phyloP scores from a whole-genome alignment of 148 eudicot genomes.

The Beta vulgaris region DNA sequence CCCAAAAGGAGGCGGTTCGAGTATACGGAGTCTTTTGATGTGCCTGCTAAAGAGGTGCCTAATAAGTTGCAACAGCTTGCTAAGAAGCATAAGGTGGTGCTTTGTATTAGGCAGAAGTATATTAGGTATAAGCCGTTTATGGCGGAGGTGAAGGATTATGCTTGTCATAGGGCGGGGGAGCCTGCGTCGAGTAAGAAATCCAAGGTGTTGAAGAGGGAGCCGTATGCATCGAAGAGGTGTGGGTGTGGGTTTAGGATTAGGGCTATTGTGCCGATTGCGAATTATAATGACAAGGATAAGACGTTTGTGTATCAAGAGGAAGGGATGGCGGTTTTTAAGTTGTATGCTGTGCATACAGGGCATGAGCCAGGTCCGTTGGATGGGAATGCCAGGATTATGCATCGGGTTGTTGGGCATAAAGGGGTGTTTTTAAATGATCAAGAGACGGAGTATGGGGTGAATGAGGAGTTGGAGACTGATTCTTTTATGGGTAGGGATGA shows the following conservation, averaged over 20 bases:
- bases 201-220: constrained; percentile 76
- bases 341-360: constrained; percentile 94
- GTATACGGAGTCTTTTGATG: constrained; percentile 85
- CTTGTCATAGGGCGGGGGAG: constrained; percentile 92
- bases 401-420: constrained; percentile 82
- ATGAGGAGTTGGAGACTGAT: constrained; percentile 67
- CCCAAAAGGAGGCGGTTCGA: constrained; percentile 76
- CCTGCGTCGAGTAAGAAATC: constrained; percentile 70
- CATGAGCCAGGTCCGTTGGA: constrained; percentile 97
- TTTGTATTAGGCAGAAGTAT: constrained; percentile 93
- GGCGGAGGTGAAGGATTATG: constrained; percentile 98
- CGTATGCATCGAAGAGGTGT: constrained; percentile 84
- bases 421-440: constrained; percentile 71
- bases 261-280: constrained; percentile 86
- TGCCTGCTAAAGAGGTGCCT: constrained; percentile 81
- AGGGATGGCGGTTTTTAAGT: constrained; percentile 86
- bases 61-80: constrained; percentile 65
- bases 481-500: constrained; percentile 48
- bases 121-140: constrained; percentile 95
- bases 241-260: constrained; percentile 95
- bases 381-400: constrained; percentile 98
- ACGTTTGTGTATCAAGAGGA: constrained; percentile 90
- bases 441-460: constrained; percentile 67
- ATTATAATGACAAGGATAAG: constrained; percentile 95
- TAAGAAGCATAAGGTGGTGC: constrained; percentile 79